Percentiles rank a stretch among this genome's conserved stretches.
Conservation (phyloP, 768 basidiomycete genomes). For the Auricularia cornea region DNA sequence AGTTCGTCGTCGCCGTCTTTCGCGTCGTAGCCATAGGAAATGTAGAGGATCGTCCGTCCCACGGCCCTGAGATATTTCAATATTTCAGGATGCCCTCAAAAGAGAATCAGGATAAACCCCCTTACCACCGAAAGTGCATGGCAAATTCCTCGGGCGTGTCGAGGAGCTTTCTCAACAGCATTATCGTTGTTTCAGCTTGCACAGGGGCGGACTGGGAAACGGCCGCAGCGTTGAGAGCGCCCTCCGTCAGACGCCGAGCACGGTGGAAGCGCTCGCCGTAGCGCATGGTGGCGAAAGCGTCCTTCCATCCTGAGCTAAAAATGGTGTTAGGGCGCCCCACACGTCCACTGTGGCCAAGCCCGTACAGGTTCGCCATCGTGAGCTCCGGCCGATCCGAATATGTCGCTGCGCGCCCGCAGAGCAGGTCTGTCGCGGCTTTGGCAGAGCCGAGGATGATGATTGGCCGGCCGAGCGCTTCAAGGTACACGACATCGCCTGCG, state of each 20-base stretch:
- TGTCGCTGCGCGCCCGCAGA: neutral
- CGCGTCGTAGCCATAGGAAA: constrained; percentile 17
- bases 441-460: neutral
- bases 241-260: neutral
- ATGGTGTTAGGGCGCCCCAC: neutral
- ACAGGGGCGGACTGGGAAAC: neutral
- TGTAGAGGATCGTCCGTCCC: constrained; percentile 8
- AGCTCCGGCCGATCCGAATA: neutral
- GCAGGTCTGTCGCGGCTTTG: neutral
- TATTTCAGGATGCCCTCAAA: too few species aligned
- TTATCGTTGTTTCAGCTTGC: neutral
- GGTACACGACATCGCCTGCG: neutral
- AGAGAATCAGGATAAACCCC: neutral
- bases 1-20: constrained; percentile 10
- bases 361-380: neutral
- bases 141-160: neutral
- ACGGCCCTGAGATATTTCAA: neutral
- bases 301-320: neutral
- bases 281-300: neutral
- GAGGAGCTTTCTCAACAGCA: neutral
- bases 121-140: neutral
- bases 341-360: neutral
- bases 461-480: neutral
- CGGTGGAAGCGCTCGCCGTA: neutral
- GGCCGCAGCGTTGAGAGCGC: neutral